A percentile compares a stretch with the other conserved stretches of the same genome.
These are phyloP conservation scores for Daldinia concentrica DNA, from an alignment of 495 filamentous ascomycete species.

Conservation along the genomic window DNA sequence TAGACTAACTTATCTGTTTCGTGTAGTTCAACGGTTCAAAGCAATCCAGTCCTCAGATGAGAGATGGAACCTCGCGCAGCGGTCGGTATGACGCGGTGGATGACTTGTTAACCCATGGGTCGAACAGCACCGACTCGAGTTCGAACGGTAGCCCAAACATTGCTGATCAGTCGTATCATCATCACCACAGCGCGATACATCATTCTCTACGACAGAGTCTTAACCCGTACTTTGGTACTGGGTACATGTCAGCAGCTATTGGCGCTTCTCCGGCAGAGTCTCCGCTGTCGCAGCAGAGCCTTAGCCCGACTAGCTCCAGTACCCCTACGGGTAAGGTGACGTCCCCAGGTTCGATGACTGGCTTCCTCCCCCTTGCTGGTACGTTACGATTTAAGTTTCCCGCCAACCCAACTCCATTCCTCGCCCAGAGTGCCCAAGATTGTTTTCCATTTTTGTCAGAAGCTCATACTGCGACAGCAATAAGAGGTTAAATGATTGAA, in stretches of 20 bases:
- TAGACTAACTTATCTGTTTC: slow-evolving; percentile 36
- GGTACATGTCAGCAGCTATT: slow-evolving; percentile 36
- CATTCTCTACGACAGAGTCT: slow-evolving; percentile 49
- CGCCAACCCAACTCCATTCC: slow-evolving; percentile 44
- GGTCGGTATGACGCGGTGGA: slow-evolving; percentile 50
- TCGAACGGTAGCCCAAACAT: slow-evolving; percentile 51
- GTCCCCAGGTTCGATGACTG: slow-evolving; percentile 39
- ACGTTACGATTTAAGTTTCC: slow-evolving; percentile 50
- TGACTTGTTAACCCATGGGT: slow-evolving; percentile 40
- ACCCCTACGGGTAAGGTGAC: slow-evolving; percentile 38
- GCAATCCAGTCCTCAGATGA: slow-evolving; percentile 51
- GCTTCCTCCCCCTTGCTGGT: slow-evolving; percentile 49
- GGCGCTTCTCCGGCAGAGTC: slow-evolving; percentile 49
- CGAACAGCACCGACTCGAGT: slow-evolving; percentile 47
- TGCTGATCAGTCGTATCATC: slow-evolving; percentile 44
- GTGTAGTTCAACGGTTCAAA: slow-evolving; percentile 57
- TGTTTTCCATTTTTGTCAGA: slow-evolving; percentile 54
- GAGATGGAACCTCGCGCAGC: slow-evolving; percentile 44
- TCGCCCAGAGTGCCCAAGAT: slow-evolving; percentile 46
- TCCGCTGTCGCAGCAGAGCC: slow-evolving; percentile 38
- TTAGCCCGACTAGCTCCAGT: slow-evolving; percentile 31
- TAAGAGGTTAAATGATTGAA: slow-evolving; percentile 36
- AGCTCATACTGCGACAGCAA: slow-evolving; percentile 54
- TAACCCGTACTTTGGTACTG: slow-evolving; percentile 49
- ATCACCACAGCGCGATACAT: slow-evolving; percentile 50